phyloP scores from a whole-genome alignment of 805 yeast species.

The Wickerhamiella shivajii region DNA sequence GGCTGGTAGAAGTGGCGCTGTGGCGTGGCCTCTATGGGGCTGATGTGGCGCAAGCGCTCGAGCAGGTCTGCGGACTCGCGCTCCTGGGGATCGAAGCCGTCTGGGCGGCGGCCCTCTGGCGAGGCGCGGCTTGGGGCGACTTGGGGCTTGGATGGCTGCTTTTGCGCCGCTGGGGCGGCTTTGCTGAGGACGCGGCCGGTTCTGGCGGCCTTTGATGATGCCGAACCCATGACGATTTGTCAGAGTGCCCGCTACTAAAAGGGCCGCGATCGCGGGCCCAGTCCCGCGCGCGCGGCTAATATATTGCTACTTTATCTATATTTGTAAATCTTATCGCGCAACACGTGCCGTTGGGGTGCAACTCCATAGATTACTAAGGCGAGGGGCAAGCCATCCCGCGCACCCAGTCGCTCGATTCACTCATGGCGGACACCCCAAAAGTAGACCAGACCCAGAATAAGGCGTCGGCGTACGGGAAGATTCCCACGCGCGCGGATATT shows the following conservation, averaged over 20 bases:
- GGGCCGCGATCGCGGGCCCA: no score
- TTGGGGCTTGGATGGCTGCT: neutral
- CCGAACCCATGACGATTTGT: no score
- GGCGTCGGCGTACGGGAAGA: constrained; percentile 11
- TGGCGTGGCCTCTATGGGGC: neutral
- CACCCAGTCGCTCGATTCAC: no score
- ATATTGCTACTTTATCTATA: no score
- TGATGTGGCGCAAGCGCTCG: constrained; percentile 3
- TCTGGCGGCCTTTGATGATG: no score
- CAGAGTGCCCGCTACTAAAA: no score
- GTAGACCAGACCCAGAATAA: no score
- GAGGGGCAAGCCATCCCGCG: no score
- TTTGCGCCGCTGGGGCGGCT: neutral
- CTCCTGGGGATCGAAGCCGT: constrained; percentile 26
- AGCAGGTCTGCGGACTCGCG: constrained; percentile 6
- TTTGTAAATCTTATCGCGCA: neutral
- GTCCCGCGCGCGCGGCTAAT: no score
- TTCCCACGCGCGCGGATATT: constrained; percentile 19
- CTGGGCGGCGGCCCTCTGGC: no score
- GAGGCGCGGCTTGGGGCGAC: neutral
- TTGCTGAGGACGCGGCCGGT: no score
- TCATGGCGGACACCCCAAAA: no score
- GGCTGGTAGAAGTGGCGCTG: constrained; percentile 10
- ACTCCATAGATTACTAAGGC: constrained; percentile 2
- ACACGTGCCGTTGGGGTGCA: constrained; percentile 3